phyloP scores from a whole-genome alignment of 106 monocot species.

The Apostasia shenzhenica region DNA sequence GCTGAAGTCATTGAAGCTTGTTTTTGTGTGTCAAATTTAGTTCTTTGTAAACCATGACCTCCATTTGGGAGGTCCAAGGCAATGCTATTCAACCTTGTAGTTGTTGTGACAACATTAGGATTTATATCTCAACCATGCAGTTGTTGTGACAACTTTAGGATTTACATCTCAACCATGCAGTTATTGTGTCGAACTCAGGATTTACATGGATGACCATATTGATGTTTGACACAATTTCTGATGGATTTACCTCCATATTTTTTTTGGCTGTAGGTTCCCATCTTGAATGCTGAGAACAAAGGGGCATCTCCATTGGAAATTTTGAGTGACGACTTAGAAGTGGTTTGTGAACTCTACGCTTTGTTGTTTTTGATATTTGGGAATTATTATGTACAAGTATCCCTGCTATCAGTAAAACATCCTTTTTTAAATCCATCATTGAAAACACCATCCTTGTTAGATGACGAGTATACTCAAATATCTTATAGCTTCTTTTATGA shows the following conservation, averaged over 20 bases:
- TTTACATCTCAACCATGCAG: no score
- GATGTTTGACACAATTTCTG: not conserved
- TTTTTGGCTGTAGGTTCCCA: constrained; percentile 60
- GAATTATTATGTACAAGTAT: constrained; percentile 1
- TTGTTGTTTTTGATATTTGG: constrained; percentile 1
- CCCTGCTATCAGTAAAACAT: not conserved
- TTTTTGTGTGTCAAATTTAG: no score
- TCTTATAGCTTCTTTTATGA: constrained; percentile 3
- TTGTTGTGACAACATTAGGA: no score
- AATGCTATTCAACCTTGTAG: no score
- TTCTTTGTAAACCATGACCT: no score
- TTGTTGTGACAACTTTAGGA: no score
- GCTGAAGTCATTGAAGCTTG: not conserved
- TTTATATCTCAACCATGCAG: no score
- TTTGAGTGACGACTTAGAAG: constrained; percentile 57
- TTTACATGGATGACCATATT: not conserved
- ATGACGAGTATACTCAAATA: not conserved
- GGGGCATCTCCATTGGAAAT: constrained; percentile 33
- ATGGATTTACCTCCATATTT: constrained; percentile 3
- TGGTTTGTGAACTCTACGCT: constrained; percentile 21
- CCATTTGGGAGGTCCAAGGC: no score
- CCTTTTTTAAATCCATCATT: not conserved
- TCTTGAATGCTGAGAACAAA: constrained; percentile 55
- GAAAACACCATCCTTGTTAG: not conserved
- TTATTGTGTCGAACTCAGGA: no score